These are phyloP conservation scores for Citropsis articulata DNA, from an alignment of 345 rosid genomes.

Conservation along the genomic window DNA sequence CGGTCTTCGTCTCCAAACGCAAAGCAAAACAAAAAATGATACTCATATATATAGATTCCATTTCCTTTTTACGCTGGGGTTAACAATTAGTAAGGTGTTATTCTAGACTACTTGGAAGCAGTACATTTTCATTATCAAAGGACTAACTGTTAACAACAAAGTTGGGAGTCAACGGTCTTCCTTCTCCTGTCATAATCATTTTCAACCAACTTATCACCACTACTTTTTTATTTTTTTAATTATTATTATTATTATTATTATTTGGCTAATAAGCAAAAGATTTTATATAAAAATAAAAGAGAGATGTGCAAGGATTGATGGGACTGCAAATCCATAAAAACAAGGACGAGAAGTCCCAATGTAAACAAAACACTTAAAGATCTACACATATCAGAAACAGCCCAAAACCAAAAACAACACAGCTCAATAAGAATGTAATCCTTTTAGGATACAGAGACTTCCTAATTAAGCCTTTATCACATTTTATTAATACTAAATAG, in stretches of 20 bases:
- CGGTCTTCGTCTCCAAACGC: neutral
- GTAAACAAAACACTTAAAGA: no score
- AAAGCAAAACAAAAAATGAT: neutral
- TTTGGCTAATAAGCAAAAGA: no score
- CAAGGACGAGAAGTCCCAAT: no score
- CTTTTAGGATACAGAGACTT: no score
- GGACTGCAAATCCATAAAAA: no score
- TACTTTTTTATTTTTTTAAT: neutral
- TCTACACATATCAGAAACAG: no score
- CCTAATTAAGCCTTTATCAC: no score
- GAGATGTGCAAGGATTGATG: no score
- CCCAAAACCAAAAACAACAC: no score
- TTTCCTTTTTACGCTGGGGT: neutral
- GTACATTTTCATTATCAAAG: constrained; percentile 5
- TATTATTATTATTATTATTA: no score
- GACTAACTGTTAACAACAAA: neutral
- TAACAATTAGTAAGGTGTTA: neutral
- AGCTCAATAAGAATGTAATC: no score
- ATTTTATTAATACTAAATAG: neutral
- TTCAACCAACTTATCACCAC: neutral
- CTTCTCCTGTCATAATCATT: neutral
- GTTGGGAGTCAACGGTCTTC: neutral
- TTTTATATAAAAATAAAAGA: no score
- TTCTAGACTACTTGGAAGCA: neutral
- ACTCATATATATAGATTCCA: neutral